These are phyloP conservation scores for Talaromyces sp. DNA, from an alignment of 2,329 filamentous ascomycete species.

Conservation along the genomic window DNA sequence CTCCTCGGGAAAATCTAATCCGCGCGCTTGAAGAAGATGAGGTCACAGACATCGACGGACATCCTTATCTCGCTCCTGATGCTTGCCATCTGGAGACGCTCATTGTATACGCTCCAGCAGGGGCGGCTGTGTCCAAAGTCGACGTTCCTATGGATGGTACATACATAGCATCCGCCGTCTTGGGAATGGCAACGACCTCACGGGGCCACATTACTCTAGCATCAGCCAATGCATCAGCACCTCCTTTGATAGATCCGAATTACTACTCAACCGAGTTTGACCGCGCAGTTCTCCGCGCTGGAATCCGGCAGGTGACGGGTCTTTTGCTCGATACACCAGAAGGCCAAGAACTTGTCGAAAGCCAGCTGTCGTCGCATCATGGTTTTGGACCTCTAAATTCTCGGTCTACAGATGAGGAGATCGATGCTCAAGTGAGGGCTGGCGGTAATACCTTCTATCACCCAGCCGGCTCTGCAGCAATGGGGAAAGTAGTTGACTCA, in stretches of 20 bases:
- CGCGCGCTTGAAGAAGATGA: background rate
- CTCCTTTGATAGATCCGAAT: constrained; percentile 30
- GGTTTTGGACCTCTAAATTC: constrained; percentile 13
- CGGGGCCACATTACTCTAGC: constrained; percentile 22
- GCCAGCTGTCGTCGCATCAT: constrained; percentile 20
- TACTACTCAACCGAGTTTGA: constrained; percentile 27
- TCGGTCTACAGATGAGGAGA: constrained; percentile 23
- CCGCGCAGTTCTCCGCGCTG: background rate
- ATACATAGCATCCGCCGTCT: constrained; percentile 23
- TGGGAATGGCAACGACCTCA: constrained; percentile 24
- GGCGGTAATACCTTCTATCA: constrained; percentile 21
- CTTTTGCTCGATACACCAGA: constrained; percentile 19
- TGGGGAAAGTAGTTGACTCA: constrained; percentile 21
- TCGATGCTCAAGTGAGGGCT: constrained; percentile 22
- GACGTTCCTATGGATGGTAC: constrained; percentile 24
- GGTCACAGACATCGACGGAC: background rate
- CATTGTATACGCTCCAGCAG: constrained; percentile 25
- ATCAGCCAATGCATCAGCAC: constrained; percentile 18
- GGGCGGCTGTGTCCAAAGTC: constrained; percentile 11
- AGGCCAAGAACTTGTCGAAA: constrained; percentile 19
- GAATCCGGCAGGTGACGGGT: background rate
- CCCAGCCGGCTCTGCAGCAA: constrained; percentile 20
- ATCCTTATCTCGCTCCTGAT: background rate
- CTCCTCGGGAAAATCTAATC: constrained; percentile 16
- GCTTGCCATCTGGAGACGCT: constrained; percentile 22